Evolutionary conservation across 108 stramenopile species (phyloP).

Genomic region (Pseudonitzschia delicatissima): DNA sequence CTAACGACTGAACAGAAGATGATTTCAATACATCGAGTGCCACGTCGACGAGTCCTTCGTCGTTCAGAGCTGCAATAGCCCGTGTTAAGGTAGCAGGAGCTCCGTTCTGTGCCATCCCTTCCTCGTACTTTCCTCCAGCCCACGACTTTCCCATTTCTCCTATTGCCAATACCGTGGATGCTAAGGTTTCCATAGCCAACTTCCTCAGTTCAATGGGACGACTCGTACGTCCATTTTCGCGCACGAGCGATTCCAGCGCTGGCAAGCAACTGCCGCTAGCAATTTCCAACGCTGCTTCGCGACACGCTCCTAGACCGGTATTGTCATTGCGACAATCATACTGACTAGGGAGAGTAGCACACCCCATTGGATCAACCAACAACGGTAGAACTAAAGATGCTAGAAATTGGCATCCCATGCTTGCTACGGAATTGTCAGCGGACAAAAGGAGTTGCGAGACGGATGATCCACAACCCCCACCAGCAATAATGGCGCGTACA

Average conservation of each 20-base stretch:
- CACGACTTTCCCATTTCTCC: conserved; percentile 51
- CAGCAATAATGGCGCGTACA: conserved; percentile 63
- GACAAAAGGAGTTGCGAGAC: conserved; percentile 72
- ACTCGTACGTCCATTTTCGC: conserved; percentile 30
- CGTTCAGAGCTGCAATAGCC: conserved; percentile 40
- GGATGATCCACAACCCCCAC: conserved; percentile 64
- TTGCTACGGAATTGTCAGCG: conserved; percentile 70
- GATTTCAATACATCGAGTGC: conserved; percentile 42
- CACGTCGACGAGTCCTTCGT: conserved; percentile 40
- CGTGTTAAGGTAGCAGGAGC: conserved; percentile 35
- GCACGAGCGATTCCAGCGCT: conserved; percentile 42
- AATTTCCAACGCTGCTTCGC: conserved; percentile 73
- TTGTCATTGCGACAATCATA: conserved; percentile 42
- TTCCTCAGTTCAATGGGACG: conserved; percentile 50
- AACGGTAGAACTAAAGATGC: conserved; percentile 62
- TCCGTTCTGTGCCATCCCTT: conserved; percentile 34
- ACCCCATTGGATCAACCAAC: conserved; percentile 47
- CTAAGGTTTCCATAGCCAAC: conserved; percentile 55
- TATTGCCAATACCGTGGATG: conserved; percentile 42
- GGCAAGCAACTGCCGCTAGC: conserved; percentile 56
- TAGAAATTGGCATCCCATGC: conserved; percentile 69
- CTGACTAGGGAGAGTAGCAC: conserved; percentile 24
- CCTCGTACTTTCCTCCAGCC: conserved; percentile 45
- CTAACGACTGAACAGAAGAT: conserved; percentile 53
- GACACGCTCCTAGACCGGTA: conserved; percentile 48